Base-by-base conservation (phyloP, 1,139 yeast species). In the Scheffersomyces cryptocercus region DNA sequence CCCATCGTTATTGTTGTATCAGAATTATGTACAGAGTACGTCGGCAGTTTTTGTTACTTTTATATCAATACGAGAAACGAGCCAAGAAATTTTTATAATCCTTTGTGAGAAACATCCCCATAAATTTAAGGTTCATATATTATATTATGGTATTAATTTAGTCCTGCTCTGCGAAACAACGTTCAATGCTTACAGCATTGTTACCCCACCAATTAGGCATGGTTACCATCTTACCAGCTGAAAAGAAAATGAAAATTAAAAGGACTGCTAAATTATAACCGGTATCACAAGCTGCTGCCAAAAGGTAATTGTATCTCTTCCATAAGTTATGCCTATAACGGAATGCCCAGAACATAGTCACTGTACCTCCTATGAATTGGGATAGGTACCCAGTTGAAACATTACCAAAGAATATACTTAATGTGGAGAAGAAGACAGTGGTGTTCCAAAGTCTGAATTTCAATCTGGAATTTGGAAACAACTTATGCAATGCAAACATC, bases 171-270 rank as follows among this genome's bases (percentile, higher is more conserved):
- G 57, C 56, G 58, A 74, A 75, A 46, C 81, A 76, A 44, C 78
- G 58, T 50, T 75, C 81, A 4, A 76, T 63, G 43, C 65, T 70
- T 5, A 49, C 47, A 2, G 61, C 58, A 47, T 74, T 68, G 49
- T 76, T 76, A 6, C 81, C 81, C 75, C 77, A 76, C 81, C 81
- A 76, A 38, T 61, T 42, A 0, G 78, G 78, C 66, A 72, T 68
- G 3, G 49, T 50, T 4, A 65, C 52, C 0, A 55, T 51, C 31
- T 56, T 56, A 1, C 70, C 69, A 37, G 65, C 58, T 1, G 75
- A 61, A 29, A 70, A 65, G 26, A 69, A 46, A 13, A 69, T 46
- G 51, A 75, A 75, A 8, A 75, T 62, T 20, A 66, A 47, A 34
- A 75, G 47, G 24, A 71, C 59, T 2, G 77, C 64, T 38, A 75